Base-by-base conservation (phyloP, 1,284 basidiomycete species). In the Ganoderma leucocontextum region DNA sequence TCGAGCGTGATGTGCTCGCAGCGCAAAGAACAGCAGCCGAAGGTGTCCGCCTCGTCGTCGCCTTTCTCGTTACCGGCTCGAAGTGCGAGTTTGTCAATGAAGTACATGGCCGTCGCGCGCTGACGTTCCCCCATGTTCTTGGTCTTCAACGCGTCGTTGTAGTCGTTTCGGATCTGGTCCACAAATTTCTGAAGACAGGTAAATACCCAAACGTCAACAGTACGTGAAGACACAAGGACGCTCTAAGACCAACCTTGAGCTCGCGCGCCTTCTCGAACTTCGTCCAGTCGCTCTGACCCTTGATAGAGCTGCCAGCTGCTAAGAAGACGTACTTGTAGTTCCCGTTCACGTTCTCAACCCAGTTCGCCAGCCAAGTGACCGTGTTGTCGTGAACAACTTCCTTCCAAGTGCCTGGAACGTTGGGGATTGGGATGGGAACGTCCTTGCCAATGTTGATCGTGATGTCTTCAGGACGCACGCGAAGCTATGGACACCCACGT, bases 1-100 rank as follows among this genome's bases (percentile, higher is more conserved):
- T 94, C 89, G 63, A 98, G 84, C 4, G 96, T 98, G 76, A 99
- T 91, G 79, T 99, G 96, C 80, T 98, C 95, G 80, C 92, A 96
- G 33, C 96, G 94, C 62, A 99, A 82, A 17, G 96, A 98, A 80
- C 96, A 99, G 82, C 97, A 98, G 79, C 96, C 96, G 67, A 98
- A 95, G 0, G 96, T 99, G 79, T 99, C 96, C 0, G 96, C 96
- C 81, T 98, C 96, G 73, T 99, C 96, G 76, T 98, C 97, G 59
- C 96, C 96, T 82, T 99, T 99, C 82, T 99, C 97, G 81, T 98
- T 98, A 77, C 96, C 96, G 60, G 96, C 96, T 86, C 96, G 94
- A 78, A 99, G 91, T 33, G 96, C 97, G 36, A 98, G 87, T 75
- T 89, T 89, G 82, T 99, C 96, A 76, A 99, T 98, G 82, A 99